phyloP scores from a whole-genome alignment of 352 stramenopile species.

The Thraustochytrium sp. region DNA sequence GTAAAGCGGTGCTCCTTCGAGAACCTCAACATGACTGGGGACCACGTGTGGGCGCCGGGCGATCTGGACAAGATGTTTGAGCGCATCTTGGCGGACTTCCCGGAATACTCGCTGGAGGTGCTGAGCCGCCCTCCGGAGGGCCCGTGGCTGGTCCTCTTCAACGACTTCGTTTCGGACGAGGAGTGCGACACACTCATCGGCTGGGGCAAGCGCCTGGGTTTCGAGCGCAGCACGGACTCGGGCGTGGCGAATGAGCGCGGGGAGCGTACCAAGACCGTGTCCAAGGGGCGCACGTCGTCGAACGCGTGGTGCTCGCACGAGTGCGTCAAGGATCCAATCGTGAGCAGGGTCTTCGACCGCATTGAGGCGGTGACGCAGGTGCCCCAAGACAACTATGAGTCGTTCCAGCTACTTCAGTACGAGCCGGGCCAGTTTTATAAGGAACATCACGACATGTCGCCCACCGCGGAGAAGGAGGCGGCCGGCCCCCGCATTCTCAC shows the following conservation, averaged over 20 bases:
- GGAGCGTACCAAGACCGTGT: constrained; percentile 59
- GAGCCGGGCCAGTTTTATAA: constrained; percentile 59
- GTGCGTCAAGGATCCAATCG: constrained; percentile 54
- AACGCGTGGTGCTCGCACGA: constrained; percentile 60
- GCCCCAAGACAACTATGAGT: constrained; percentile 60
- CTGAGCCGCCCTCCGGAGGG: constrained; percentile 38
- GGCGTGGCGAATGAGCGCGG: constrained; percentile 56
- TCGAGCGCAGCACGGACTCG: constrained; percentile 58
- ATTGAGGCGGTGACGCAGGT: constrained; percentile 62
- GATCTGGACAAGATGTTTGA: constrained; percentile 60
- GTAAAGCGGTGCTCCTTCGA: constrained; percentile 55
- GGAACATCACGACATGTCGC: constrained; percentile 53
- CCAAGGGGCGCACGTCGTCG: constrained; percentile 52
- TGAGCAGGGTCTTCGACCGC: constrained; percentile 49
- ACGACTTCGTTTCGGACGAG: constrained; percentile 58
- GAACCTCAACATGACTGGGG: constrained; percentile 56
- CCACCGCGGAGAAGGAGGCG: neutral
- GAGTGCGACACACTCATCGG: constrained; percentile 56
- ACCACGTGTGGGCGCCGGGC: constrained; percentile 51
- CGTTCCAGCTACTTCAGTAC: constrained; percentile 61
- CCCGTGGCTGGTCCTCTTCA: constrained; percentile 61
- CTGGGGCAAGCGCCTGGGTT: constrained; percentile 53
- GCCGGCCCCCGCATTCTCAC: constrained; percentile 63
- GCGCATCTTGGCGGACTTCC: constrained; percentile 52
- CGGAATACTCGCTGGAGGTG: constrained; percentile 35